Evolutionary conservation across 1,284 basidiomycete genomes (phyloP).

Genomic region (Tylopilus sp.): DNA sequence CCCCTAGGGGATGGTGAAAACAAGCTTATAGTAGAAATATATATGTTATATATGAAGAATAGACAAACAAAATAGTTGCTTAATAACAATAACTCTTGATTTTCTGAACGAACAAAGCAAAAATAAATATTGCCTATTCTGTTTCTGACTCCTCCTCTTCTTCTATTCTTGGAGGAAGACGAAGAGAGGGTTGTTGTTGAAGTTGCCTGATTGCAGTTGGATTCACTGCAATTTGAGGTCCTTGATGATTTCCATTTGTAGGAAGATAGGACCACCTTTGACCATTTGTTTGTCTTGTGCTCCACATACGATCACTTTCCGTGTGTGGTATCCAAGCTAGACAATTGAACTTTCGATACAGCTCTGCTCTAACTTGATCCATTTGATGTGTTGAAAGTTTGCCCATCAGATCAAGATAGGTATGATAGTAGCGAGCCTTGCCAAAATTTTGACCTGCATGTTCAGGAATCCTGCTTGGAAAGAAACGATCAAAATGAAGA

Average conservation of each 20-base stretch:
- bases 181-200: too few relatives aligned
- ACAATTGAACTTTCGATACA: neutral
- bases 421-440: neutral
- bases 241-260: neutral
- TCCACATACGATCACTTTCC: constrained; percentile 1
- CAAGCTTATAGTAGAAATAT: too few relatives aligned
- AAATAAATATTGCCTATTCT: too few relatives aligned
- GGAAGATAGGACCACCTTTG: neutral
- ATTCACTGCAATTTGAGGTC: neutral
- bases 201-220: too few relatives aligned
- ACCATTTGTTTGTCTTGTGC: neutral
- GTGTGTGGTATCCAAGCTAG: neutral
- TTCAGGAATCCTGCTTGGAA: neutral
- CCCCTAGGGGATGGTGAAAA: too few relatives aligned
- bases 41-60: too few relatives aligned
- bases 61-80: too few relatives aligned
- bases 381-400: neutral
- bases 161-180: too few relatives aligned
- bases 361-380: neutral
- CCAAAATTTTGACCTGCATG: neutral
- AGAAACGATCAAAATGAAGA: constrained; percentile 1
- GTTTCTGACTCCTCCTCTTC: too few relatives aligned
- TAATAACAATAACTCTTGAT: too few relatives aligned
- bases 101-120: too few relatives aligned
- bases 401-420: neutral